Base-by-base conservation (phyloP, 2,329 filamentous ascomycete genomes). In the Hymenoscyphus linearis region DNA sequence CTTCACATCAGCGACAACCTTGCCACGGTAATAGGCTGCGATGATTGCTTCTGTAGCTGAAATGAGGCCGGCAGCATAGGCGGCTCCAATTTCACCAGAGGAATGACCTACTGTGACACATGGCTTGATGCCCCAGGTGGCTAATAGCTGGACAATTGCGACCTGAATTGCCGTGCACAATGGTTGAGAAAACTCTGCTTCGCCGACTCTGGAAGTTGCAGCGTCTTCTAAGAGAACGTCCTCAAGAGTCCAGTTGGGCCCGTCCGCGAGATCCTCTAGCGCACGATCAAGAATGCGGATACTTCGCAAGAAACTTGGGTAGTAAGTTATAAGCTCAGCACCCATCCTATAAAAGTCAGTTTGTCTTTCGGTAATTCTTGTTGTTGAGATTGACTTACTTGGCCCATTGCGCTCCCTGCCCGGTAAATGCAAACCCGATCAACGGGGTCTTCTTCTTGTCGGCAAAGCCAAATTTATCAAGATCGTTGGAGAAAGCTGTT, bases 101-200 rank as follows among this genome's bases (percentile, higher is more conserved):
- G 52, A 55, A 31, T 55, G 52, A 16, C 52, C 52, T 10, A 3
- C 65, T 1, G 67, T 61, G 2, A 69, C 68, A 10, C 56, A 62
- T 9, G 58, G 52, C 18, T 66, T 44, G 14, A 71, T 22, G 14
- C 56, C 59, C 58, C 63, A 66, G 2, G 54, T 47, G 3, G 14
- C 12, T 0, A 71, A 61, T 2, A 69, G 18, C 12, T 69, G 55
- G 2, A 71, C 62, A 6, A 71, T 40, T 4, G 60, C 66, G 9
- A 71, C 55, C 44, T 71, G 69, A 2, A 71, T 27, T 12, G 64
- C 65, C 0, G 66, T 67, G 44, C 53, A 65, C 2, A 66, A 13
- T 1, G 63, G 59, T 22, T 65, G 62, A 25, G 52, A 60, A 14
- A 62, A 25, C 26, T 55, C 59, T 9, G 60, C 60, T 13, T 50